These are phyloP conservation scores for Zarea fungicola DNA, from an alignment of 2,329 filamentous ascomycete genomes.

Conservation along the genomic window DNA sequence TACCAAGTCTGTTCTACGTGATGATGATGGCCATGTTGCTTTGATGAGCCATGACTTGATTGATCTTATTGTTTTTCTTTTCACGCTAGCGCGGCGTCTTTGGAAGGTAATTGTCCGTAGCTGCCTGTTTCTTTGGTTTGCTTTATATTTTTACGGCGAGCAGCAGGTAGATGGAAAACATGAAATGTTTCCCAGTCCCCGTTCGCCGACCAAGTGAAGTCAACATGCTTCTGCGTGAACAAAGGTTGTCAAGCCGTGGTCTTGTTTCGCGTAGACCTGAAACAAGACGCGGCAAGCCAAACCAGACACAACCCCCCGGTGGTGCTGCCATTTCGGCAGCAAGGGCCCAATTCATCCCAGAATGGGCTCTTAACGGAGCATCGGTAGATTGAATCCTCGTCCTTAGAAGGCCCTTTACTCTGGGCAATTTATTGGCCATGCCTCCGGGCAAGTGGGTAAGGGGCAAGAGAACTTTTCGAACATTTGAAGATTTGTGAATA, in stretches of 20 bases:
- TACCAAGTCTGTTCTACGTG: constrained; percentile 10
- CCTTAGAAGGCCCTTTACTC: constrained; percentile 34
- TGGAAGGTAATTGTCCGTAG: constrained; percentile 14
- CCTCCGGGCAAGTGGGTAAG: constrained; percentile 28
- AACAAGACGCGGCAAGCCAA: neutral
- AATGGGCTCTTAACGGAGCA: constrained; percentile 76
- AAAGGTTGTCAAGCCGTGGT: neutral
- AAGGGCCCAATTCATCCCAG: constrained; percentile 64
- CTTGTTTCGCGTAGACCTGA: constrained; percentile 5
- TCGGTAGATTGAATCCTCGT: constrained; percentile 57
- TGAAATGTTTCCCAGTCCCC: constrained; percentile 9
- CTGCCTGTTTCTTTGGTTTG: constrained; percentile 1
- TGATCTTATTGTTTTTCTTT: constrained; percentile 14
- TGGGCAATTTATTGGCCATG: constrained; percentile 19
- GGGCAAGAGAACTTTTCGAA: constrained; percentile 40
- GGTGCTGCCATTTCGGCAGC: constrained; percentile 71
- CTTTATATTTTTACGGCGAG: neutral
- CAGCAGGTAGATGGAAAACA: constrained; percentile 14
- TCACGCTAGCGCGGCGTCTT: constrained; percentile 33
- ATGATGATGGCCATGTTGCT: constrained; percentile 14
- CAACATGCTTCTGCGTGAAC: constrained; percentile 16
- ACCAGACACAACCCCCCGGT: constrained; percentile 43
- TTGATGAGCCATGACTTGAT: constrained; percentile 11
- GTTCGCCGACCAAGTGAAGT: constrained; percentile 6
- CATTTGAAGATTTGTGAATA: constrained; percentile 20